Base-by-base conservation (phyloP, 2,329 filamentous ascomycete species). In the Waltergamsia citrina region DNA sequence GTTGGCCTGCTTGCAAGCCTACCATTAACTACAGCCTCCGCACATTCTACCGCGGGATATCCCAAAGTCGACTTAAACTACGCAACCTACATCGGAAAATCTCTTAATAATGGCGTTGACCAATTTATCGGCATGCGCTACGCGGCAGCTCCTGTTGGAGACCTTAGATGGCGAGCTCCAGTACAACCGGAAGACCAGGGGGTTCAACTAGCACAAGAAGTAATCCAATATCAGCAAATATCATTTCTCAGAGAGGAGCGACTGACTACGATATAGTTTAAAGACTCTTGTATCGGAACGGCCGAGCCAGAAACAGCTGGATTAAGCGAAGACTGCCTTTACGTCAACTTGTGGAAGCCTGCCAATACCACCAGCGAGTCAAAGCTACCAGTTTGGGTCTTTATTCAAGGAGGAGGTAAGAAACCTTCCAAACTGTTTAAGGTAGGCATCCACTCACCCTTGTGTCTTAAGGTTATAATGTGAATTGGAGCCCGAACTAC, bases 141-240 rank as follows among this genome's bases (percentile, higher is more conserved):
- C 46, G 71, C 71, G 9, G 56, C 60, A 11, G 54, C 69, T n/a
- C 70, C 71, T 5, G 36, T 65, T 1, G 65, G 60, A 3, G 53
- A 69, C 25, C 52, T 71, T 21, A 59, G 71, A 34, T 76, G 67
- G 56, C 54, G 63, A 19, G 63, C 67, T 14, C 71, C 71, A 1
- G 50, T 57, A 12, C 53, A 62, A 22, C 69, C 69, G 4, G 50
- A 48, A 3, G 49, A 38, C 4, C 46, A 50, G 9, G 38, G 46
- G 1, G 44, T 54, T 1, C 57, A 64, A 49, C 46, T 56, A 36
- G 56, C 60, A 12, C 44, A 57, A 37, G 29, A 52, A 43, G 56
- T 60, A 46, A 34, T 56, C 17, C n/a, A 8, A 29, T 15, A 29
- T n/a, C n/a, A n/a, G n/a, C n/a, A n/a, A n/a, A n/a, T n/a, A n/a